Base-by-base conservation (phyloP, 257 asterid genomes). In the Marsdenia floribunda region DNA sequence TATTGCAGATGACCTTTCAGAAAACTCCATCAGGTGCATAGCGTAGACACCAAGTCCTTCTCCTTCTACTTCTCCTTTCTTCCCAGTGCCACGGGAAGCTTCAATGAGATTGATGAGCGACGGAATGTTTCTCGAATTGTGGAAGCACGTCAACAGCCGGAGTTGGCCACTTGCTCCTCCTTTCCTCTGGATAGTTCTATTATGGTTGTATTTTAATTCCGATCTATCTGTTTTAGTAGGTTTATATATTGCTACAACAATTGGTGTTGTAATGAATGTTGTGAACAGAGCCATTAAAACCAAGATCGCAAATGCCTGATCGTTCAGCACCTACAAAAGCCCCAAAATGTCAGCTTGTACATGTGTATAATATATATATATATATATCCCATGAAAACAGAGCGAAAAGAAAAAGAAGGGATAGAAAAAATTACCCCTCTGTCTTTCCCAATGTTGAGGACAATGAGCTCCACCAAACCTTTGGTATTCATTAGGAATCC, bases 401-500 rank as follows among this genome's bases (percentile, higher is more conserved):
- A 29, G 33, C 33, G 33, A 29, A 1, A 29, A 29, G 1, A 29
- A 29, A 29, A 1, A 29, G 1, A 1, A 1, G 33, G 1, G 33
- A 29, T 0, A 55, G 38, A 29, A 0, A 29, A 29, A 29, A 29
- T 29, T 76, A 84, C 87, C 85, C 82, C 85, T 49, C 80, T 61
- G 75, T 87, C 91, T 66, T 81, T 85, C 42, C 91, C 91, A 55
- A 84, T 81, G 82, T 82, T 82, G 52, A 86, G 87, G 59, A 83
- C 87, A 78, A 83, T 86, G 47, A 86, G 89, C 77, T 87, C 91
- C 42, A 87, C 78, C 37, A 84, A 73, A 3, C 87, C 87, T 72
- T 84, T 84, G 6, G 91, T 85, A 70, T 87, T 87, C 91, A 87
- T 87, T 11, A 87, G 77, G 72, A 87, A 87, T 26, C 89, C 91